Base-by-base conservation (phyloP, 805 yeast species). In the Middelhovenomyces tepae region DNA sequence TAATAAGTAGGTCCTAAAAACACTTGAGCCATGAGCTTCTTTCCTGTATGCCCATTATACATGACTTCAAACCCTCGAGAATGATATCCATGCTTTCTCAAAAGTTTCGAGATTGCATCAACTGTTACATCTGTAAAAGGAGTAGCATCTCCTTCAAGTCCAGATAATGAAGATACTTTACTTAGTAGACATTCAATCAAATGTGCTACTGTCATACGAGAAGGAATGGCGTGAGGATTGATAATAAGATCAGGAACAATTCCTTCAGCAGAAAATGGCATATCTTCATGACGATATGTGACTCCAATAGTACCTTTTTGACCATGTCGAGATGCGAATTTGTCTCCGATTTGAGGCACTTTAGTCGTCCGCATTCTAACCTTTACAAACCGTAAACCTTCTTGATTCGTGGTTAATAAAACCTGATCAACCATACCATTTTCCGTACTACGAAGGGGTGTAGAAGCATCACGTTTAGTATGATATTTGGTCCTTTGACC, bases 271-370 rank as follows among this genome's bases (percentile, higher is more conserved):
- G 94, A 78, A 59, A 91, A 91, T 18, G 98, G 99, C 97, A 91
- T 89, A 58, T 91, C 99, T 61, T 91, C 99, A 58, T 89, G 91
- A 58, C 96, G 75, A 57, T 89, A 91, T 0, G 98, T 91, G 43
- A 91, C 91, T 78, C 99, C 99, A 61, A 91, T 87, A 14, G 98
- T 91, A 79, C 99, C 99, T 67, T 91, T 91, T 64, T 91, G 99
- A 59, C 99, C 99, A 71, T 91, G 98, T 66, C 98, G 83, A 26
- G 97, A 89, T 5, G 99, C 97, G 64, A 91, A 91, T 64, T 91
- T 91, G 63, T 91, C 99, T 62, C 99, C 99, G 62, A 91, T 89
- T 64, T 91, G 99, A 8, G 99, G 99, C 29, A 89, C 72, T 64
- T 93, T 91, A 3, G 99, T 91, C 1, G 98, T 91, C 71, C 99